A percentile compares a stretch with the other conserved stretches of the same genome.
These are phyloP conservation scores for Saturnispora bothae DNA, from an alignment of 805 yeast species.

Conservation along the genomic window DNA sequence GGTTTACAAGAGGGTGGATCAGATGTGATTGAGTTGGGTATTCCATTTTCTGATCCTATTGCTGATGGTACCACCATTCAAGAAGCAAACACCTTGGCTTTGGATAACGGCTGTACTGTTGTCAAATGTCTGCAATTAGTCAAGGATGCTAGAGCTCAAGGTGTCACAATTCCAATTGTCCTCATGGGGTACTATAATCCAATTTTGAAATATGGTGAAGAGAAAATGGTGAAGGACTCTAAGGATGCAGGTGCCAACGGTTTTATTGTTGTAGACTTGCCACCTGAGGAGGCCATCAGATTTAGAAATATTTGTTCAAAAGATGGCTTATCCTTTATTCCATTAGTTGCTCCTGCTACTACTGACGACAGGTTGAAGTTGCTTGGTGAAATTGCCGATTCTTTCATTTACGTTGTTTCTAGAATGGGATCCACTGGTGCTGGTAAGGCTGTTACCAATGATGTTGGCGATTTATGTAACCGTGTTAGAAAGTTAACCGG, in stretches of 20 bases:
- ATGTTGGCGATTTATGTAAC: slow-evolving; percentile 55
- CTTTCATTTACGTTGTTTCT: slow-evolving; percentile 92
- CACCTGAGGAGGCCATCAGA: slow-evolving; percentile 93
- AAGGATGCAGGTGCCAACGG: slow-evolving; percentile 90
- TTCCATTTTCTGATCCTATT: slow-evolving; percentile 96
- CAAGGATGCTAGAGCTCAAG: slow-evolving; percentile 62
- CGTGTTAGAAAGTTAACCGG: slow-evolving; percentile 71
- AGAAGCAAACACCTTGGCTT: slow-evolving; percentile 71
- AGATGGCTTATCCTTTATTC: slow-evolving; percentile 73
- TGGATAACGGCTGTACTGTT: slow-evolving; percentile 74
- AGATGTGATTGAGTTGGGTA: slow-evolving; percentile 87
- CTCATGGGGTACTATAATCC: slow-evolving; percentile 99
- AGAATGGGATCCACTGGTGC: slow-evolving; percentile 99
- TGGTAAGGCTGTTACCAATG: slow-evolving; percentile 47
- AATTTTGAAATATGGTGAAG: slow-evolving; percentile 80
- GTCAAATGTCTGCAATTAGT: slow-evolving; percentile 61
- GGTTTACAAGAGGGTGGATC: slow-evolving; percentile 94
- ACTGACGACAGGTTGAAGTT: slow-evolving; percentile 77
- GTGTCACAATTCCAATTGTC: slow-evolving; percentile 81
- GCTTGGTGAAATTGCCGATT: slow-evolving; percentile 80
- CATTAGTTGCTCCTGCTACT: slow-evolving; percentile 94
- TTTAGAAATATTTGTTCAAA: slow-evolving; percentile 64
- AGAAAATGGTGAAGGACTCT: slow-evolving; percentile 66
- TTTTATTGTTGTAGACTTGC: slow-evolving; percentile 87
- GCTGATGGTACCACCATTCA: slow-evolving; percentile 99